A percentile compares a stretch with the other conserved stretches of the same genome.
Conservation (phyloP, 1,284 basidiomycete genomes). For the Ustilago loliicola region DNA sequence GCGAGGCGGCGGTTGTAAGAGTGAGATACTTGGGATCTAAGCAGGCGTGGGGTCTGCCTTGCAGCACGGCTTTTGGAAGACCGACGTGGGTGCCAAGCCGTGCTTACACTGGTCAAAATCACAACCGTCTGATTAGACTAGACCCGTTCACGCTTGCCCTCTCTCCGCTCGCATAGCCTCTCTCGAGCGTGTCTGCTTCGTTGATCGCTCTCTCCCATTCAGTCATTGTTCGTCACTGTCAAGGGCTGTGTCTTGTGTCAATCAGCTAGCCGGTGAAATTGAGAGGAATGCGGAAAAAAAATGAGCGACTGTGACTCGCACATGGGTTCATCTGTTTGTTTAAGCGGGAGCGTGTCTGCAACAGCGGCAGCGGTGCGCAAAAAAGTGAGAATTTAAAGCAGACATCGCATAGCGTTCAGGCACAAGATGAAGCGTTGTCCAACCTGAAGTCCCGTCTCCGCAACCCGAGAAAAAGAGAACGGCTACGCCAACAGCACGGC, state of each 20-base stretch:
- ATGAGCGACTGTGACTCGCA: not conserved
- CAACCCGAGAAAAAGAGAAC: conserved; percentile 14
- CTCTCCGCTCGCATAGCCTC: not conserved
- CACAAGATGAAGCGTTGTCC: not conserved
- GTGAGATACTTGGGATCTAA: not conserved
- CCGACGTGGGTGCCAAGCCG: not conserved
- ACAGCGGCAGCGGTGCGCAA: not conserved
- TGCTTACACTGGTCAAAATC: not conserved
- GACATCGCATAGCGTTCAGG: not conserved
- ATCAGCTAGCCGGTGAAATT: not conserved
- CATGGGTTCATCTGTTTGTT: not conserved
- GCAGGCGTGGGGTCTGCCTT: not conserved
- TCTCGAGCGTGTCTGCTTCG: not conserved
- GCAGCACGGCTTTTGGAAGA: not conserved
- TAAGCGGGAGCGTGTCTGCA: not conserved
- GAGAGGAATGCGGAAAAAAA: conserved; percentile 7
- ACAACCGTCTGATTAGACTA: not conserved
- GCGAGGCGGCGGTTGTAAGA: no score
- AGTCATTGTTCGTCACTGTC: not conserved
- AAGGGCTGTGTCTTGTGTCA: not conserved
- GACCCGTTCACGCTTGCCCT: not conserved
- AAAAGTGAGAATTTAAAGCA: not conserved
- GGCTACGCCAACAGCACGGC: not conserved
- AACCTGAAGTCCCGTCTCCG: conserved; percentile 2
- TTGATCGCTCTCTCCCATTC: not conserved